phyloP scores from a whole-genome alignment of 148 eudicot genomes.

The Vaccinium myrtillus region DNA sequence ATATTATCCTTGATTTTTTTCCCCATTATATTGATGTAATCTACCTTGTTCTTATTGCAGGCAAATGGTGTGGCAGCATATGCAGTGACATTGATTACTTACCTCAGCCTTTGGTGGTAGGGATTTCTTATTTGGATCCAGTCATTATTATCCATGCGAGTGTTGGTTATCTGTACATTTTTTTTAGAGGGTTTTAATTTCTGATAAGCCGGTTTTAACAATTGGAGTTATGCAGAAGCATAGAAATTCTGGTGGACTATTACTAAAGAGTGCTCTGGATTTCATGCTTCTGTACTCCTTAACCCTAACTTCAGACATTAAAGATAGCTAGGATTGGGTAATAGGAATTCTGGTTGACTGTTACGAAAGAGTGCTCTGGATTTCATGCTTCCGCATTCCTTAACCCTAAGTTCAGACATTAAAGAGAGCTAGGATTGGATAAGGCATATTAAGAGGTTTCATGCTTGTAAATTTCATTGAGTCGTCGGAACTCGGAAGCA shows the following conservation, averaged over 20 bases:
- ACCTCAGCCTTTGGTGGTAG: slow-evolving; percentile 93
- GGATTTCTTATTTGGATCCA: slow-evolving; percentile 17
- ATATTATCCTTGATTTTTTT: not conserved
- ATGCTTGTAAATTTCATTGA: not conserved
- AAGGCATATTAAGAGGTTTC: not conserved
- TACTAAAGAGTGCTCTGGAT: not conserved
- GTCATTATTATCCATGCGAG: not conserved
- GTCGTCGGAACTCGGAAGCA: not conserved
- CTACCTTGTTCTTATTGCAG: slow-evolving; percentile 37
- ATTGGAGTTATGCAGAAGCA: not conserved
- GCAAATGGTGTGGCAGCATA: slow-evolving; percentile 90
- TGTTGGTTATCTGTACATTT: not conserved
- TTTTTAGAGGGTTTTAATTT: not conserved
- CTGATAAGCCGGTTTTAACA: not conserved
- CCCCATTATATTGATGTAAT: not conserved
- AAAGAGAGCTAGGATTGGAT: not conserved
- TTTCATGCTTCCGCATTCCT: not conserved
- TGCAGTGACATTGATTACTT: slow-evolving; percentile 72
- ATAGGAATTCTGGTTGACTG: not conserved
- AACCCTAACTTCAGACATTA: not conserved
- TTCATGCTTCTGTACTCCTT: slow-evolving; percentile 1
- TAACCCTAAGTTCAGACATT: not conserved
- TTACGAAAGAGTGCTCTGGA: not conserved
- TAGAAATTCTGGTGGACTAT: not conserved
- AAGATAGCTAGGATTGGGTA: slow-evolving; percentile 1